Evolutionary conservation across 2,329 filamentous ascomycete genomes (phyloP), one percentile per base, ranked within the genome.

Genomic region (Penicillium sp.): DNA sequence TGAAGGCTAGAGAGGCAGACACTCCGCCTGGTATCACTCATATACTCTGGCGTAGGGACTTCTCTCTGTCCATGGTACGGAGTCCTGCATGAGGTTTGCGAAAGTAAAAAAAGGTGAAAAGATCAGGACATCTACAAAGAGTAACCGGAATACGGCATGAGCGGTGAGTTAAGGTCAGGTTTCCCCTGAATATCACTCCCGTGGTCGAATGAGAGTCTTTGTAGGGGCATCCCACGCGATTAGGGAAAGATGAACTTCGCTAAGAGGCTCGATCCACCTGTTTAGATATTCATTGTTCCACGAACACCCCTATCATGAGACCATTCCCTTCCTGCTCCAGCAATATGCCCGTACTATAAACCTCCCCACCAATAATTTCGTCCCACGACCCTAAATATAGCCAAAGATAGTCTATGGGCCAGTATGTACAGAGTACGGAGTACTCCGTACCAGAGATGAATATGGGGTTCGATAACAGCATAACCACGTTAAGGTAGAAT

Each of bases 351-450:
- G 19, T 22, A 22, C 29, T 34, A 29, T 28, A 40, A 44, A 50
- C 18, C 33, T 11, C 31, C 13, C 37, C 34, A 38, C 42, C 50
- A 46, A 50, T 53, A 50, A 46, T 53, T 41, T 34, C 38, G 30
- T 43, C 25, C 13, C 30, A 38, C 16, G 50, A 53, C 41, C 27
- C 22, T 46, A 33, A 50, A 33, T 16, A 6, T 29, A 39, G 34
- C 51, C 47, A 53, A 53, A 50, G 37, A 53, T 51, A 53, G 51
- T 35, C 18, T 16, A 25, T 25, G 4, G 22, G 7, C 22, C 22
- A 25, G 33, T 30, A n/a, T n/a, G n/a, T n/a, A n/a, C n/a, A n/a
- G n/a, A n/a, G n/a, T n/a, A n/a, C n/a, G n/a, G n/a, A n/a, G n/a
- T n/a, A n/a, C n/a, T n/a, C n/a, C n/a, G n/a, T n/a, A 40, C 19